Percentiles rank a stretch among this genome's conserved stretches.
phyloP scores from a whole-genome alignment of 352 stramenopile genomes.

The Saprolegnia parasitica region DNA sequence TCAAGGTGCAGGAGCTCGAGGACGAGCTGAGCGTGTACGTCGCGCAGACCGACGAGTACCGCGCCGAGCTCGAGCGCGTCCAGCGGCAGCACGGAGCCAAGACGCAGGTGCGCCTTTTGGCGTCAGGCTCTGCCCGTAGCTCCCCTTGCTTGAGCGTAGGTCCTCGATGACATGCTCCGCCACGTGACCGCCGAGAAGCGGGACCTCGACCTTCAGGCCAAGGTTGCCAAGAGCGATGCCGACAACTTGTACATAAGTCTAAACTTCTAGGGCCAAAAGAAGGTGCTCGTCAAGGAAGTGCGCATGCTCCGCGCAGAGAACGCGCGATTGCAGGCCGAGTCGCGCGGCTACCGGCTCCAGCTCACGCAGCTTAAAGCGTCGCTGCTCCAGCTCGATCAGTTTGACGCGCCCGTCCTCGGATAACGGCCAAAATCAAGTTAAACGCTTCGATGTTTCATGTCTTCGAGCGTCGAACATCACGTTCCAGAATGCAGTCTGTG shows the following conservation, averaged over 20 bases:
- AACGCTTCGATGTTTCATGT: background rate
- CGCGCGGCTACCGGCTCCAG: conserved; percentile 66
- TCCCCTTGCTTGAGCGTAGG: conserved; percentile 35
- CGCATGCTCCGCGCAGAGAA: conserved; percentile 67
- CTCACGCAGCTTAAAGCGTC: conserved; percentile 71
- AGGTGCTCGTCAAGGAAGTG: conserved; percentile 76
- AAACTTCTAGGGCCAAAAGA: conserved; percentile 50
- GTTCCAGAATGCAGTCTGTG: too few relatives aligned
- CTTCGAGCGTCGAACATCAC: background rate
- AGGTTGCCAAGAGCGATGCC: background rate
- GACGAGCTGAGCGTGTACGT: conserved; percentile 46
- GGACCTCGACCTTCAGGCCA: conserved; percentile 55
- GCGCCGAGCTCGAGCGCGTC: conserved; percentile 42
- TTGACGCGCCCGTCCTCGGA: background rate
- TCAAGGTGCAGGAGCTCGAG: conserved; percentile 74
- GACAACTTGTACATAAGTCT: background rate
- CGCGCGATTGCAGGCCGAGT: conserved; percentile 54
- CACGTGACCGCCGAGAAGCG: conserved; percentile 70
- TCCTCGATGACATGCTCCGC: conserved; percentile 77
- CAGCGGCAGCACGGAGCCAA: conserved; percentile 56
- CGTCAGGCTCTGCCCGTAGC: background rate
- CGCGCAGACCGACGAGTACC: conserved; percentile 51
- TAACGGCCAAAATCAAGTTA: background rate
- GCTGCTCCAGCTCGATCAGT: conserved; percentile 57
- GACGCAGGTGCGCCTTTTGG: conserved; percentile 38